Conservation (phyloP, 108 stramenopile species). For the Craspedostauros australis region DNA sequence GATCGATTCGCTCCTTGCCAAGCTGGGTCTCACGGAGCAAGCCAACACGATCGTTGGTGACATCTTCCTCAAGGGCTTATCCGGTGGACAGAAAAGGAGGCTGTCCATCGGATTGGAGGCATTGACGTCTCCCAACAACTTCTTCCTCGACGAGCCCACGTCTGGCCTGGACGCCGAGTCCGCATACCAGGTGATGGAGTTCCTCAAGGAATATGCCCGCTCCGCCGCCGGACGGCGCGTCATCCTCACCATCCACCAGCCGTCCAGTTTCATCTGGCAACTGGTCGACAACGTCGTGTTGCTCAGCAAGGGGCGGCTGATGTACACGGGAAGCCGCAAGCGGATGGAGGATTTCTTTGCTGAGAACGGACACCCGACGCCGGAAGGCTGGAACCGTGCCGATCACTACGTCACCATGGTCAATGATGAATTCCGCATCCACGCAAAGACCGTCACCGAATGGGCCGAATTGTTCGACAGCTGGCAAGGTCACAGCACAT, state of each 20-base stretch:
- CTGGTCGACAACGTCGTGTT: slow-evolving; percentile 51
- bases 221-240: slow-evolving; percentile 33
- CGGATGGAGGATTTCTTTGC: slow-evolving; percentile 55
- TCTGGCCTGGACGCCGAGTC: slow-evolving; percentile 24
- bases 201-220: slow-evolving; percentile 36
- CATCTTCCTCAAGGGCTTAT: slow-evolving; percentile 59
- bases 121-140: slow-evolving; percentile 32
- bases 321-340: slow-evolving; percentile 41
- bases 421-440: slow-evolving; percentile 43
- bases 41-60: slow-evolving; percentile 57
- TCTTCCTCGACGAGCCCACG: slow-evolving; percentile 37
- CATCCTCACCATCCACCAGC: slow-evolving; percentile 51
- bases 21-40: slow-evolving; percentile 48
- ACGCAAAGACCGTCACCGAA: slow-evolving; percentile 28
- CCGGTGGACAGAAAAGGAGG: slow-evolving; percentile 68
- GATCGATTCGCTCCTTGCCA: slow-evolving; percentile 25
- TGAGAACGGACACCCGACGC: slow-evolving; percentile 29
- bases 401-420: slow-evolving; percentile 38
- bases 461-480: slow-evolving; percentile 23
- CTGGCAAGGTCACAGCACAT: slow-evolving; percentile 3
- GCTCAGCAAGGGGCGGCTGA: slow-evolving; percentile 39
- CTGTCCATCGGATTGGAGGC: slow-evolving; percentile 70
- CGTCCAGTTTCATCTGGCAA: slow-evolving; percentile 46
- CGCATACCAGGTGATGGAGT: slow-evolving; percentile 53
- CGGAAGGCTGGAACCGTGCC: slow-evolving; percentile 40